Percentiles rank a stretch among this genome's conserved stretches.
phyloP scores from a whole-genome alignment of 306 rosid genomes.

The Dryas octopetala region DNA sequence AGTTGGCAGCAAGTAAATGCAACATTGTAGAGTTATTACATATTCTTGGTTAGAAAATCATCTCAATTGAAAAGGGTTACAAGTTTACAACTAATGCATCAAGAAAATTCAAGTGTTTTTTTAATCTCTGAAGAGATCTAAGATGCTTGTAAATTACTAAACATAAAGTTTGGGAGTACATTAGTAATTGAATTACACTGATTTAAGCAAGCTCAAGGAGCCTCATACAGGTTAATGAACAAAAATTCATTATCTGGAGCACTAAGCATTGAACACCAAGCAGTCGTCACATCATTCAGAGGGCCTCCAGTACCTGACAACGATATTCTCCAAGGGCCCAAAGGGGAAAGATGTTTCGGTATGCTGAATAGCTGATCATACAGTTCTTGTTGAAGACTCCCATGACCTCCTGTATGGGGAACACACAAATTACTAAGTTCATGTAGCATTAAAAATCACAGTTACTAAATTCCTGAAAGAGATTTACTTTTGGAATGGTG shows the following conservation, averaged over 20 bases:
- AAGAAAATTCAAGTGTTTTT: neutral
- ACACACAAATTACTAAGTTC: neutral
- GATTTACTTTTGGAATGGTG: too few species aligned
- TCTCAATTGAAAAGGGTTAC: neutral
- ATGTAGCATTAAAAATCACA: neutral
- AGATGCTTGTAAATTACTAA: neutral
- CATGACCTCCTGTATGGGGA: conserved; percentile 35
- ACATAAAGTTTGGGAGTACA: neutral
- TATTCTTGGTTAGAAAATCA: neutral
- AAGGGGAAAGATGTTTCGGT: conserved; percentile 31
- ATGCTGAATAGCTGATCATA: conserved; percentile 44
- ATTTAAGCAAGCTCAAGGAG: conserved; percentile 3
- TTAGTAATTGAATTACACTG: neutral
- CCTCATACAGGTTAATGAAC: neutral
- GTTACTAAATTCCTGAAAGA: neutral
- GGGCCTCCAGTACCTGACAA: conserved; percentile 28
- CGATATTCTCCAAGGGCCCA: conserved; percentile 30
- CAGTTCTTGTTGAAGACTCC: conserved; percentile 47
- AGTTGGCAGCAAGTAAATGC: neutral
- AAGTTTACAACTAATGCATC: neutral
- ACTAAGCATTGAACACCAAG: neutral
- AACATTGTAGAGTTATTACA: neutral
- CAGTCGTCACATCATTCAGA: neutral
- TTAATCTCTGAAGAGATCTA: neutral
- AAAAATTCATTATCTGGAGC: neutral